A percentile compares a stretch with the other conserved stretches of the same genome.
phyloP scores from a whole-genome alignment of 768 basidiomycete genomes.

The Tricholoma flavovirens region DNA sequence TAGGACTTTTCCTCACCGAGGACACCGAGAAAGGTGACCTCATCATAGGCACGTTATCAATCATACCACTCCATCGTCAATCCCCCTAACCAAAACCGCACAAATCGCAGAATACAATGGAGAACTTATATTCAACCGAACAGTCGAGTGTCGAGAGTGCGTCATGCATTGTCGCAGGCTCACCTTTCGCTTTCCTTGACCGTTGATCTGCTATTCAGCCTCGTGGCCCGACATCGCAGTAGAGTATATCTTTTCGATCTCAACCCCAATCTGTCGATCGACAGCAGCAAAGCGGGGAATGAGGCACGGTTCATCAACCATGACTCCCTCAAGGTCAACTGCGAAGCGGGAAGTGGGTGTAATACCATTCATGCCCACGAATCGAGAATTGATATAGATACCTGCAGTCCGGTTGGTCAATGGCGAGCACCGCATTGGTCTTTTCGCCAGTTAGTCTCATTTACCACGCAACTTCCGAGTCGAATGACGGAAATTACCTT shows the following conservation, averaged over 20 bases:
- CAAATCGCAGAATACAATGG: conserved; percentile 55
- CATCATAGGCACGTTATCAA: conserved; percentile 34
- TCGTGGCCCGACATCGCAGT: conserved; percentile 38
- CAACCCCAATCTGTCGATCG: conserved; percentile 42
- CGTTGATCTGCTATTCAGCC: conserved; percentile 21
- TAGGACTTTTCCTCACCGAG: conserved; percentile 50
- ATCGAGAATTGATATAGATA: too few relatives aligned
- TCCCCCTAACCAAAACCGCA: neutral
- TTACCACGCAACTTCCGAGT: neutral
- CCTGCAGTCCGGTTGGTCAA: conserved; percentile 50
- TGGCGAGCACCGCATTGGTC: conserved; percentile 62
- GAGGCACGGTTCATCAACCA: conserved; percentile 70
- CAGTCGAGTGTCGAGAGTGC: conserved; percentile 44
- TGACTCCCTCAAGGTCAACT: conserved; percentile 34
- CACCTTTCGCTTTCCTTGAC: neutral
- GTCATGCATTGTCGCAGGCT: conserved; percentile 13
- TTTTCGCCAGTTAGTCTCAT: conserved; percentile 46
- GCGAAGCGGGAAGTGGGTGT: conserved; percentile 37
- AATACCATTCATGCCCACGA: neutral
- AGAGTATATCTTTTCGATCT: conserved; percentile 62
- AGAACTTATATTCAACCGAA: conserved; percentile 51
- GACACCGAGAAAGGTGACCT: conserved; percentile 38
- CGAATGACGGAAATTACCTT: neutral
- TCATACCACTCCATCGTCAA: too few relatives aligned
- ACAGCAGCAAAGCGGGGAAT: conserved; percentile 53